Conservation (phyloP, 495 filamentous ascomycete species). For the Annulohypoxylon nitens region DNA sequence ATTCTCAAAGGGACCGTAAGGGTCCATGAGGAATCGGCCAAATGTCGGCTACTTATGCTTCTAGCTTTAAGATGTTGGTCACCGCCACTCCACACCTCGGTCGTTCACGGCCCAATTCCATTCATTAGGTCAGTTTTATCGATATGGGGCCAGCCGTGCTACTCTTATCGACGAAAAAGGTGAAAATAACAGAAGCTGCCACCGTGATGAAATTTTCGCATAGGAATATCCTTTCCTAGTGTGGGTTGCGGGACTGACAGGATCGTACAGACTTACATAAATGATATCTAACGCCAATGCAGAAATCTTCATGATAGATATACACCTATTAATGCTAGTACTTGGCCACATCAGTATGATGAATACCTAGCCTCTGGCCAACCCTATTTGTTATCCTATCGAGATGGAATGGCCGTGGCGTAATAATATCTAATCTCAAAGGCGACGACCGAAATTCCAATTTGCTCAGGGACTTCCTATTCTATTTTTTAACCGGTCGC, state of each 20-base stretch:
- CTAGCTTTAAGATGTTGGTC: slow-evolving; percentile 41
- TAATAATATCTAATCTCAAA: slow-evolving; percentile 18
- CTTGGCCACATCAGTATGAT: slow-evolving; percentile 14
- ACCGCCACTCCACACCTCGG: slow-evolving; percentile 48
- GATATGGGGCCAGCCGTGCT: slow-evolving; percentile 33
- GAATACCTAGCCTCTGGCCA: slow-evolving; percentile 5
- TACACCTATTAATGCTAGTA: slow-evolving; percentile 20
- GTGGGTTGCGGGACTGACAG: slow-evolving; percentile 31
- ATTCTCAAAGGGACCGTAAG: slow-evolving; percentile 32
- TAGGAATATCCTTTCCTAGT: slow-evolving; percentile 30
- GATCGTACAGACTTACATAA: slow-evolving; percentile 25
- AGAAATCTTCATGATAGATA: slow-evolving; percentile 32
- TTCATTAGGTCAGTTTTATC: slow-evolving; percentile 31
- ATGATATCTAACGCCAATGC: slow-evolving; percentile 26
- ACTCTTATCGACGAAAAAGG: slow-evolving; percentile 24
- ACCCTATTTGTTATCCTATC: slow-evolving; percentile 17
- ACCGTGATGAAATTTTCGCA: slow-evolving; percentile 36
- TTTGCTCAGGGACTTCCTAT: slow-evolving; percentile 26
- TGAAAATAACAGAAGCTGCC: slow-evolving; percentile 17
- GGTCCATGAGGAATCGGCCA: slow-evolving; percentile 42
- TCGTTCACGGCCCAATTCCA: slow-evolving; percentile 45
- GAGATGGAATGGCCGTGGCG: slow-evolving; percentile 29
- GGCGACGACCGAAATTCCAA: slow-evolving; percentile 11
- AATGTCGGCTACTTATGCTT: slow-evolving; percentile 45
- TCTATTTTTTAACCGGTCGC: slow-evolving; percentile 39